A percentile compares a stretch with the other conserved stretches of the same genome.
Conservation (phyloP, 768 basidiomycete species). For the Chalciporus chontae region DNA sequence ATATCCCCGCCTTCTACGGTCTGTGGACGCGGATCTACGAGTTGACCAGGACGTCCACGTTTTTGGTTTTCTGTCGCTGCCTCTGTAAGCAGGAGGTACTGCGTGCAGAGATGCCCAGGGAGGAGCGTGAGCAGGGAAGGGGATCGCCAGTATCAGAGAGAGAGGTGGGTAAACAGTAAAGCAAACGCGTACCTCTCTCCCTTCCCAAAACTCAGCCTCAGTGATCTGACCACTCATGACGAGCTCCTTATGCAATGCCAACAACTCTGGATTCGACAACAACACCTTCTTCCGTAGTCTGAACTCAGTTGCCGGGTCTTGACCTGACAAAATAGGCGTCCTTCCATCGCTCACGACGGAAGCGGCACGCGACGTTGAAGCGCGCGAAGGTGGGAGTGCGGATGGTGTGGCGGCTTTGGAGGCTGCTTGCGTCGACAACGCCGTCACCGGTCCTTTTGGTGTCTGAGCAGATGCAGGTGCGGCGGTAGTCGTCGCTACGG, state of each 20-base stretch:
- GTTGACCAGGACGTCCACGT: slow-evolving; percentile 79
- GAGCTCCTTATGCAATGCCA: slow-evolving; percentile 79
- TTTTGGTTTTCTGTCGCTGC: slow-evolving; percentile 68
- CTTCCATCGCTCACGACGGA: slow-evolving; percentile 57
- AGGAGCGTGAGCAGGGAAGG: slow-evolving; percentile 12
- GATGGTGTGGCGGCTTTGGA: slow-evolving; percentile 33
- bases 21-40: slow-evolving; percentile 86
- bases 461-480: slow-evolving; percentile 19
- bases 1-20: slow-evolving; percentile 81
- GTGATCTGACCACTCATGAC: slow-evolving; percentile 83
- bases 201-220: slow-evolving; percentile 97
- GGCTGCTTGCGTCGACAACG: slow-evolving; percentile 12
- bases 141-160: background rate
- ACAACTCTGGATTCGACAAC: slow-evolving; percentile 72
- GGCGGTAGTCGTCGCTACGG: slow-evolving; percentile 8
- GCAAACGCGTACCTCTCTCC: slow-evolving; percentile 65
- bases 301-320: slow-evolving; percentile 64
- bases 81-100: slow-evolving; percentile 79
- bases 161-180: background rate
- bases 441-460: slow-evolving; percentile 25
- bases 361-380: slow-evolving; percentile 55
- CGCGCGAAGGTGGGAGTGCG: slow-evolving; percentile 31
- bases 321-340: slow-evolving; percentile 53
- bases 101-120: background rate
- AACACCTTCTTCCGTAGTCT: slow-evolving; percentile 77